Base-by-base conservation (phyloP, 2,329 filamentous ascomycete genomes). In the Fusarium luffae region DNA sequence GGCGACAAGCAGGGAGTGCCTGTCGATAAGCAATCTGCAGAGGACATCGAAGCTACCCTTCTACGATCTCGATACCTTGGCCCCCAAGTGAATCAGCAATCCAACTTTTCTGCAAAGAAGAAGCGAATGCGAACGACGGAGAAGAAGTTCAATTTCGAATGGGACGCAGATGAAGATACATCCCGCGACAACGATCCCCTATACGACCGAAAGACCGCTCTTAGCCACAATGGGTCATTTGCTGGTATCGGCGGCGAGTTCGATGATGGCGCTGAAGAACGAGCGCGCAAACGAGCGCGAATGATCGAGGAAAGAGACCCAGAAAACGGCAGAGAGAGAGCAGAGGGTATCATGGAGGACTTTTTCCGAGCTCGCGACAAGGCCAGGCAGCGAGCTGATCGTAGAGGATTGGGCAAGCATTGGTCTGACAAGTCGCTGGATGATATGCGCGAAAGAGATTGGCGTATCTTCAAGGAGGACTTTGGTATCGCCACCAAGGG, bases 391-490 rank as follows among this genome's bases (percentile, higher is more conserved):
- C 89, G 92, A 68, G 89, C 90, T 13, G 85, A 86, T 65, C 88
- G 92, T 67, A 93, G 91, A 69, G 91, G 90, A 34, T 85, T 97
- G 59, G 94, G 97, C 74, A 94, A 94, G 79, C 94, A 97, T 80
- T 99, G 96, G 96, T 94, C 92, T 58, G 93, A 98, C 78, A 99
- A 99, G 88, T 88, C 86, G 67, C 84, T 98, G 68, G 89, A 92
- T 16, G 93, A 97, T 75, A 99, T 99, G 96, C 92, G 93, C 68
- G 94, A 98, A 82, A 88, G 96, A 78, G 96, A 99, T 81, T 99
- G 96, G 96, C 93, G 96, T 77, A 98, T 99, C 74, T 98, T 99
- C 89, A 99, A 98, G 82, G 96, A 98, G 80, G 94, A 99, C 80
- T 98, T 97, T 83, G 97, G 96, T 74, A 99, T 99, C 78, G 87